A percentile compares a stretch with the other conserved stretches of the same genome.
phyloP scores from a whole-genome alignment of 495 filamentous ascomycete genomes.

The Penicillium argentinense region DNA sequence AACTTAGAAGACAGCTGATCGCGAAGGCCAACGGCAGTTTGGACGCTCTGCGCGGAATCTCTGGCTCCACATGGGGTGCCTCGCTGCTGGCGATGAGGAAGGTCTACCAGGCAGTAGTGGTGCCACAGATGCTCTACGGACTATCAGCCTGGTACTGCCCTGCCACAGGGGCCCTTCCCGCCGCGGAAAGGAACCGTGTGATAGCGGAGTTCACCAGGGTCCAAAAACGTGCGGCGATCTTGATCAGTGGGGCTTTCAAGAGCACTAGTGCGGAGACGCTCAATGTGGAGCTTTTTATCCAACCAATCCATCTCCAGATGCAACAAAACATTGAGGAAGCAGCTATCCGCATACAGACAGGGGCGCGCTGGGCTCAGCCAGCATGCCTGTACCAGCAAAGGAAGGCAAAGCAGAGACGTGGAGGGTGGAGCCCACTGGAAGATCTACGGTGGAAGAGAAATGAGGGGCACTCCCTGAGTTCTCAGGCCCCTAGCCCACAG shows the following conservation, averaged over 20 bases:
- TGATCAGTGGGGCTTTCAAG: slow-evolving; percentile 15
- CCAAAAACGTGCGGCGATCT: slow-evolving; percentile 5
- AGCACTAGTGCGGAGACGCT: slow-evolving; percentile 1
- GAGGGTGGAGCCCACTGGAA: slow-evolving; percentile 13
- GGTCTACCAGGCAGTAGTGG: slow-evolving; percentile 20
- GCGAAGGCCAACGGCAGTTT: slow-evolving; percentile 11
- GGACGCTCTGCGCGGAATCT: slow-evolving; percentile 9
- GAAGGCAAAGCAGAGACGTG: neutral
- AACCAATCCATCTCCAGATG: slow-evolving; percentile 11
- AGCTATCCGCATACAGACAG: slow-evolving; percentile 7
- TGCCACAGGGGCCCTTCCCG: neutral
- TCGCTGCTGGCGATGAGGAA: slow-evolving; percentile 5
- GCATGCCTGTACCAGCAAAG: neutral
- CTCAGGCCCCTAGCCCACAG: slow-evolving; percentile 5
- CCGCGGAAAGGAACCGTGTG: neutral
- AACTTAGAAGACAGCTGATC: slow-evolving; percentile 5
- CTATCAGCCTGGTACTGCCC: slow-evolving; percentile 13
- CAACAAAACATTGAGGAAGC: slow-evolving; percentile 12
- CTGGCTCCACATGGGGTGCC: slow-evolving; percentile 15
- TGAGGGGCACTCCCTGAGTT: slow-evolving; percentile 14
- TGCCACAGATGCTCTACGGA: slow-evolving; percentile 20
- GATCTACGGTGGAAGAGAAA: slow-evolving; percentile 13
- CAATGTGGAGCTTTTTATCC: slow-evolving; percentile 13
- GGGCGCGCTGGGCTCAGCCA: neutral
- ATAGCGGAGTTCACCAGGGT: slow-evolving; percentile 2